Base-by-base conservation (phyloP, 1,284 basidiomycete species). In the Melampsora americana region DNA sequence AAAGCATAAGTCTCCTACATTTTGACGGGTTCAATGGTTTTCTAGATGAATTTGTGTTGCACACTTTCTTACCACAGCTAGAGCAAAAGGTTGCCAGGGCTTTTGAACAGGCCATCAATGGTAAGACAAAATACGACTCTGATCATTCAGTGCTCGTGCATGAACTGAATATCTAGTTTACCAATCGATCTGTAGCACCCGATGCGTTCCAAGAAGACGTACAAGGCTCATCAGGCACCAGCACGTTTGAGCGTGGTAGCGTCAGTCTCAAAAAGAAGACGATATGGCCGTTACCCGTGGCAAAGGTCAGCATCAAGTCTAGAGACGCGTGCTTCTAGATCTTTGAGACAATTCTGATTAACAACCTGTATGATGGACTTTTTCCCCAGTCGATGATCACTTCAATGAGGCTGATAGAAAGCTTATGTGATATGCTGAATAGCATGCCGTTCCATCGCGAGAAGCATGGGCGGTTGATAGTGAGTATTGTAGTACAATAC, bases 371-470 rank as follows among this genome's bases (percentile, higher is more conserved):
- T 18, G 28, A 30, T 66, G 61, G 20, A 50, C 77, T 23, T 46
- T 35, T 77, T 79, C 30, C n/a, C n/a, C 76, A 93, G 90, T 90
- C 90, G 35, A 89, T 88, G 79, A 92, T 89, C 2, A 89, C 94
- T 79, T 85, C 97, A 26, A 90, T 96, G 85, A 90, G 92, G 0
- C 85, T 99, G 60, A 91, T 96, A 80, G 95, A 96, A 81, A 94
- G 92, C 1, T 85, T 99, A 1, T 97, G 94, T 80, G 87, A 88
- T 9, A 97, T 98, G 93, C 87, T 98, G 11, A 87, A 89, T 73
- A 90, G 90, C 18, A 94, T 93, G n/a, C 94, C 95, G 0, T 98
- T 99, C 85, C 95, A 98, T 80, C 88, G 90, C 77, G 95, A 98
- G 82, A 93, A 90, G 82, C 95, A 97, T 83, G 90, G 92, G 39